Conservation (phyloP, 257 asterid species). For the Forsythia suspensa region DNA sequence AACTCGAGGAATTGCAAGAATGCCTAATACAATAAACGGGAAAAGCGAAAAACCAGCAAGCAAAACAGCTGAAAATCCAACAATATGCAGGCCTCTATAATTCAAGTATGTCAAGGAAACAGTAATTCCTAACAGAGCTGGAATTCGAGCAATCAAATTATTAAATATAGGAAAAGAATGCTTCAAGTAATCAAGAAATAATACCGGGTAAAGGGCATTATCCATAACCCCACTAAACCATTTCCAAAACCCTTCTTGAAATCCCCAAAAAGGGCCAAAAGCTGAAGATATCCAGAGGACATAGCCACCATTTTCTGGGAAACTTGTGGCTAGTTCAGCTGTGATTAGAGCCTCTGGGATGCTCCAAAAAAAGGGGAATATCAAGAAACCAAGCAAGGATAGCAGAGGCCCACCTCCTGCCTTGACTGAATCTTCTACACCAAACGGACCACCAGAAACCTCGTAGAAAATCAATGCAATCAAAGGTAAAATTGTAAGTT, state of each 20-base stretch:
- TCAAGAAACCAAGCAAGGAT: constrained; percentile 70
- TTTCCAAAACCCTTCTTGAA: constrained; percentile 89
- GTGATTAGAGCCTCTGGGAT: constrained; percentile 86
- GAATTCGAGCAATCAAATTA: constrained; percentile 52
- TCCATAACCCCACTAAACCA: constrained; percentile 98
- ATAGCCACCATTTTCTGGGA: constrained; percentile 87
- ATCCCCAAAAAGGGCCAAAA: constrained; percentile 84
- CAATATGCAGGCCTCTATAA: constrained; percentile 77
- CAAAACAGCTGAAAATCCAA: constrained; percentile 71
- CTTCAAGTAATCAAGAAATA: constrained; percentile 86
- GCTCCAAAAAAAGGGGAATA: constrained; percentile 77
- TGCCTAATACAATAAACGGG: constrained; percentile 62
- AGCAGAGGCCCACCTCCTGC: constrained; percentile 80
- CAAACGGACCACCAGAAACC: constrained; percentile 92
- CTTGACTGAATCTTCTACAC: constrained; percentile 85
- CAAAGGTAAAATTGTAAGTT: constrained; percentile 68
- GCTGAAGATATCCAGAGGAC: constrained; percentile 87
- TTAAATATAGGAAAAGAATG: constrained; percentile 66
- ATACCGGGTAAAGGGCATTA: constrained; percentile 86
- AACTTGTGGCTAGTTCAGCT: constrained; percentile 77
- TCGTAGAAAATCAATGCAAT: constrained; percentile 88
- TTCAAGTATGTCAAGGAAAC: constrained; percentile 59
- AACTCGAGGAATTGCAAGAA: constrained; percentile 63
- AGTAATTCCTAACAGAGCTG: constrained; percentile 71
- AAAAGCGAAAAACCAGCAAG: constrained; percentile 74